Evolutionary conservation across 106 monocot genomes (phyloP), one percentile per base, ranked within the genome.

Genomic region (Hemerocallis citrina): DNA sequence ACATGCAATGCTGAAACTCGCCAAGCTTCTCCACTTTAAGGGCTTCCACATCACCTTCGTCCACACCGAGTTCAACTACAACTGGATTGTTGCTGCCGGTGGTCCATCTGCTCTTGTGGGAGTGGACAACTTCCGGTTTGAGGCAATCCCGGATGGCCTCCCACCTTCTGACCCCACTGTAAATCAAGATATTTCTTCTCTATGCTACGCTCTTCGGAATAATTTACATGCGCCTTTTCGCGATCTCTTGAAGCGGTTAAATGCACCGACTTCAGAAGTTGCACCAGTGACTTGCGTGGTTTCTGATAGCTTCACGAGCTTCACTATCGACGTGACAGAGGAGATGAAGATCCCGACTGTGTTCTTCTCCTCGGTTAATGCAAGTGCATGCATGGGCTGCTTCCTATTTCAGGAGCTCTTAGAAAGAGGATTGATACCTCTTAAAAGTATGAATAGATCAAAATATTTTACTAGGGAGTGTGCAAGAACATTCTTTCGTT

Each of bases 41-140:
- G 70, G 70, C 52, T 70, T 61, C 52, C 31, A 51, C 62, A 32
- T 70, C 38, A 70, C 70, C 16, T 62, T 70, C 36, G 62, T 70
- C 25, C 57, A 69, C 44, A 69, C 68, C 7, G 46, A 48, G 24
- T 57, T 46, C 59, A 59, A 35, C 61, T 62, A 71, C 71, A 6
- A 24, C 34, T 59, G 59, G 10, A 41, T 69, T 14, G 30, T 59
- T 10, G 33, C 16, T 5, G 9, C 59, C 3, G 16, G 1, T 3
- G 40, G 35, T 29, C 7, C 32, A 30, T 34, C 63, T 36, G 23
- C 63, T 29, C 29, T 24, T 29, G 17, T 12, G 19, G 33, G 15
- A 9, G 24, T 27, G 13, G 40, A 25, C 14, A 40, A 31, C 31
- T 71, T 71, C 55, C 62, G 32, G 24, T 54, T 63, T 55, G 54